Conservation (phyloP, 176 grass and related monocot genomes). For the Lolium perenne region DNA sequence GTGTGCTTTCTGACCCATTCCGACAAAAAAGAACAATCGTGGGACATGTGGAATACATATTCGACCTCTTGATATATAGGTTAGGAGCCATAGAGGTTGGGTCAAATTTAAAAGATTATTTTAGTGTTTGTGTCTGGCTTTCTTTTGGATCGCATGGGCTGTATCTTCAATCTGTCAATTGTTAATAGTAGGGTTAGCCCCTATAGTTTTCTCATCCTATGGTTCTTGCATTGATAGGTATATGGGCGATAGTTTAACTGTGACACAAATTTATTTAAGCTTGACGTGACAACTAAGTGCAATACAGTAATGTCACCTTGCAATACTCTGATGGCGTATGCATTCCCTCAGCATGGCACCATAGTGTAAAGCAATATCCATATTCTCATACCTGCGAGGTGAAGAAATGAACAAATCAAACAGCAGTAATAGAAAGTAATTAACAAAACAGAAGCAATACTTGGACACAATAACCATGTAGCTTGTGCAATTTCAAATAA, state of each 20-base stretch:
- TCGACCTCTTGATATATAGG: background rate
- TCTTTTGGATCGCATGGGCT: background rate
- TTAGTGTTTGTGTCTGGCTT: background rate
- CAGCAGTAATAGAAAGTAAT: constrained; percentile 21
- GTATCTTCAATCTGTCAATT: background rate
- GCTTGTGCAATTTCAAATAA: constrained; percentile 8
- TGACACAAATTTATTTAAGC: constrained; percentile 1
- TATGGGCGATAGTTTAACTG: background rate
- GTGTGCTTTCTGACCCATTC: background rate
- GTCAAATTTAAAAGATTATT: background rate
- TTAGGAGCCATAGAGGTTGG: background rate
- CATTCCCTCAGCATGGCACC: constrained; percentile 98
- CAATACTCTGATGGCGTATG: constrained; percentile 98
- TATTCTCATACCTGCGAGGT: constrained; percentile 81
- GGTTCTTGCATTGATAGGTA: constrained; percentile 34
- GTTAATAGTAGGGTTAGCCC: background rate
- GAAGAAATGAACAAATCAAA: constrained; percentile 27
- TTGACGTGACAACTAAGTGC: constrained; percentile 5
- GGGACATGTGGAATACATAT: background rate
- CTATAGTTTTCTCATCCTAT: background rate
- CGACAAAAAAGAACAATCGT: background rate
- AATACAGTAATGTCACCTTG: constrained; percentile 57
- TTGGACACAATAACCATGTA: constrained; percentile 25
- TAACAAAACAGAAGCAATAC: constrained; percentile 18
- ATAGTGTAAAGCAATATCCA: constrained; percentile 97